Percentiles rank a stretch among this genome's conserved stretches.
phyloP scores from a whole-genome alignment of 805 yeast genomes.

The Cyberlindnera sargentensis region DNA sequence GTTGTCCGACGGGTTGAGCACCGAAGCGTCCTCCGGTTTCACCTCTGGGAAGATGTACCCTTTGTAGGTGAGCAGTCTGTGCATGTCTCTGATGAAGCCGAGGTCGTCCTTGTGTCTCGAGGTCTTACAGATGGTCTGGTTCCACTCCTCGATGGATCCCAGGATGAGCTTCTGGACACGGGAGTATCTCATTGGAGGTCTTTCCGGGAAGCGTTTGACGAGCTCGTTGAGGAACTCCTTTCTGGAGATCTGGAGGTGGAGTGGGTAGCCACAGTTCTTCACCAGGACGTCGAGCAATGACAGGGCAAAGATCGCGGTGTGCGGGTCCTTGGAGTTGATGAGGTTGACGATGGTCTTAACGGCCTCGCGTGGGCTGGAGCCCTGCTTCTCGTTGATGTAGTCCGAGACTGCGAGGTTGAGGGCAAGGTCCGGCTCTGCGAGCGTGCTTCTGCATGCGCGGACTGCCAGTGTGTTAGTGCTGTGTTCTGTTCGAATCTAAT shows the following conservation, averaged over 20 bases:
- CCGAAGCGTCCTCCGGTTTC: constrained; percentile 86
- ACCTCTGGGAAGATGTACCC: constrained; percentile 94
- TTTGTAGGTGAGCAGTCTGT: constrained; percentile 77
- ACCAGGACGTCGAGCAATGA: constrained; percentile 82
- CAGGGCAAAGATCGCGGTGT: constrained; percentile 77
- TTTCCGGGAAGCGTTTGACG: constrained; percentile 89
- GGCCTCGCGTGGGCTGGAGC: constrained; percentile 80
- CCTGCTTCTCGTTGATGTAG: constrained; percentile 87
- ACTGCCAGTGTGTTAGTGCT: constrained; percentile 27
- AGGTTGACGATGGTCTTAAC: constrained; percentile 78
- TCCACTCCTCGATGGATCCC: constrained; percentile 95
- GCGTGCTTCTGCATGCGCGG: constrained; percentile 81
- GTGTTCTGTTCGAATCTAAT: neutral
- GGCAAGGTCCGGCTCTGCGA: constrained; percentile 81
- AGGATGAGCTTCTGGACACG: constrained; percentile 78
- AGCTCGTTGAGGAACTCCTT: constrained; percentile 91
- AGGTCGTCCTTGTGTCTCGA: constrained; percentile 87
- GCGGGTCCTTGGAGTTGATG: constrained; percentile 77
- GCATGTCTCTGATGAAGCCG: constrained; percentile 93
- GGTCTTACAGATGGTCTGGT: constrained; percentile 86
- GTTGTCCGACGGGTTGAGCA: constrained; percentile 81
- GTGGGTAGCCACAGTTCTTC: constrained; percentile 96
- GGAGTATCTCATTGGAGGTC: constrained; percentile 82
- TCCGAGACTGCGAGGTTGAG: constrained; percentile 91
- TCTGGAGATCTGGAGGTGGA: constrained; percentile 89